Conservation (phyloP, 2,329 filamentous ascomycete species). For the Aspergillus sp. region DNA sequence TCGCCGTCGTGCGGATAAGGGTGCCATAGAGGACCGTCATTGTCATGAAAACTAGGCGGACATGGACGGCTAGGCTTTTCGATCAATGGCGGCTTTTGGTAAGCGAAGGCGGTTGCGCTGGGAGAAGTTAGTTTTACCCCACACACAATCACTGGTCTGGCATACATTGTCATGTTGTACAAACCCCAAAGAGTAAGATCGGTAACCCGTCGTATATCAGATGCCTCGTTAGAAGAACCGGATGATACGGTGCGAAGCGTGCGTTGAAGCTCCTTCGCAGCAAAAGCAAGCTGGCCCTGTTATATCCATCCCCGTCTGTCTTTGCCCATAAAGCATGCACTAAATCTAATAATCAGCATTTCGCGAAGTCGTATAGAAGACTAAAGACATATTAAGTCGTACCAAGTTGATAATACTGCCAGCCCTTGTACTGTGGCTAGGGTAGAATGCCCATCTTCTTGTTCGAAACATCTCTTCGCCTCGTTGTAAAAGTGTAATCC, state of each 20-base stretch:
- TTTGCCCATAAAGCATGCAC: neutral
- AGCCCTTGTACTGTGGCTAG: constrained; percentile 28
- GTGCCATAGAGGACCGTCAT: constrained; percentile 7
- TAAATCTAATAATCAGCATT: neutral
- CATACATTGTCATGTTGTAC: constrained; percentile 15
- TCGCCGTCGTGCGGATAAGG: constrained; percentile 14
- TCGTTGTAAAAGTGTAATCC: constrained; percentile 31
- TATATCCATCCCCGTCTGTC: neutral
- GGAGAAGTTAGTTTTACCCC: neutral
- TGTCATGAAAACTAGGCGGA: constrained; percentile 4
- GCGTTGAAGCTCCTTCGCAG: neutral
- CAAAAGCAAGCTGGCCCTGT: neutral
- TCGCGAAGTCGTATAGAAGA: neutral
- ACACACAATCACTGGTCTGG: too few relatives aligned
- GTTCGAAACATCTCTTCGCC: constrained; percentile 24
- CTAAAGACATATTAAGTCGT: neutral
- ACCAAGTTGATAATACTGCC: constrained; percentile 26
- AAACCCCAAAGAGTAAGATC: constrained; percentile 14
- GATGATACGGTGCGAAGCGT: neutral
- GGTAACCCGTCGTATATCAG: constrained; percentile 8
- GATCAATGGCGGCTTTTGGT: constrained; percentile 11
- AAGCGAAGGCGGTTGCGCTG: constrained; percentile 1
- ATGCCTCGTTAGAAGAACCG: neutral
- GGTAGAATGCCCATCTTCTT: constrained; percentile 25
- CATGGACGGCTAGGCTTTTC: constrained; percentile 2